These are phyloP conservation scores for Somion occarium DNA, from an alignment of 1,284 basidiomycete genomes.

Conservation along the genomic window DNA sequence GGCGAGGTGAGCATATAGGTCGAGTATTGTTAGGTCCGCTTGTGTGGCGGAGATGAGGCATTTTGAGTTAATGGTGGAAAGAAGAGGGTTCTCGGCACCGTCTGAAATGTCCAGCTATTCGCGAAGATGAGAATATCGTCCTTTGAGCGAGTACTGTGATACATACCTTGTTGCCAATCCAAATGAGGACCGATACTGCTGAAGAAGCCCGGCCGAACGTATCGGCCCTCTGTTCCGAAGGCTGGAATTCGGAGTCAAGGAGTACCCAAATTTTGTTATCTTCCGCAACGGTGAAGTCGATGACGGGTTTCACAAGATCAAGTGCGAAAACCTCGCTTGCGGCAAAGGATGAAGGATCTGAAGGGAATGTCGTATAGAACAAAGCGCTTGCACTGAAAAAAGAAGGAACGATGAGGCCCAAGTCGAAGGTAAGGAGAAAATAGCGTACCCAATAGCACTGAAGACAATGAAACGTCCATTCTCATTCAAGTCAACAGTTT, in stretches of 20 bases:
- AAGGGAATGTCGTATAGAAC: slow-evolving; percentile 45
- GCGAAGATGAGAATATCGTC: too few species aligned
- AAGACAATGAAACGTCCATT: slow-evolving; percentile 48
- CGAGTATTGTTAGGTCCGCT: slow-evolving; percentile 46
- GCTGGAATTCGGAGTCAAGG: slow-evolving; percentile 36
- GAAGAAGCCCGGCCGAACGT: too few species aligned
- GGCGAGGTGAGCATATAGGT: slow-evolving; percentile 55
- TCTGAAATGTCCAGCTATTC: too few species aligned
- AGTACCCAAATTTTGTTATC: slow-evolving; percentile 42
- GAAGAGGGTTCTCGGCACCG: slow-evolving; percentile 21
- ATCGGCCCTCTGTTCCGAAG: neutral
- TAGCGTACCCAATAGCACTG: slow-evolving; percentile 56
- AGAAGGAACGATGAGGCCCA: slow-evolving; percentile 1
- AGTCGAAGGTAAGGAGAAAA: neutral
- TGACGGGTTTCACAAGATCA: slow-evolving; percentile 52
- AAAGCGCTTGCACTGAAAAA: slow-evolving; percentile 58
- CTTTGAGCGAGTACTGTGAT: too few species aligned
- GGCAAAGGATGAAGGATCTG: slow-evolving; percentile 17
- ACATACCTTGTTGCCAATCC: too few species aligned
- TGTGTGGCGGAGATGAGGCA: slow-evolving; percentile 39
- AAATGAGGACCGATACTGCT: too few species aligned
- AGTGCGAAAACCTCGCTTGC: slow-evolving; percentile 34
- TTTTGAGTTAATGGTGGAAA: slow-evolving; percentile 34
- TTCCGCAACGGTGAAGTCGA: slow-evolving; percentile 48
- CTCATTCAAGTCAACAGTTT: slow-evolving; percentile 31